Base-by-base conservation (phyloP, 2,329 filamentous ascomycete genomes). In the Aureobasidium uvarum region DNA sequence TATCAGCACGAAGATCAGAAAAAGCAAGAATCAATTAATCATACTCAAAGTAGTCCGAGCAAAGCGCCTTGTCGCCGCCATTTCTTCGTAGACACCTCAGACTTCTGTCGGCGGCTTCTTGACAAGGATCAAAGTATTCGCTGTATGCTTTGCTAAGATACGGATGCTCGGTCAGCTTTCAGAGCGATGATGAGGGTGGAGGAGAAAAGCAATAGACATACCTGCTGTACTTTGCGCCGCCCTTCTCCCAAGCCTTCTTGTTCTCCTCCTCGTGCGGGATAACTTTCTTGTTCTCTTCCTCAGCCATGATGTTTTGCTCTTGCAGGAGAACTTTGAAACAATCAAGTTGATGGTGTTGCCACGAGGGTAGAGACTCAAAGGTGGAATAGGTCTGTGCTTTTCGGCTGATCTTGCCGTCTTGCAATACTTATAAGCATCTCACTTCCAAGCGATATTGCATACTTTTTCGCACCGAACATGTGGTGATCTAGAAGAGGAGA, bases 121-220 rank as follows among this genome's bases (percentile, higher is more conserved):
- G 94, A 77, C 95, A 99, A 1, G 95, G 95, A 73, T 99, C 95
- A 76, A 91, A 92, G 79, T 89, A 98, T 76, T 97, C 88, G 81
- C 92, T 96, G 73, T 89, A 86, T 64, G 83, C 84, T 82, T 98
- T 98, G 71, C 94, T 96, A 72, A 8, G 48, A 31, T 7, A 6
- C 13, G n/a, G 23, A 36, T 38, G 31, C 25, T 45, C n/a, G 8
- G 31, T 45, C 20, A 20, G 54, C n/a, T 33, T 31, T 50, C 18
- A 31, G 33, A 10, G 16, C 39, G 31, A 7, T 18, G 51, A 28
- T 64, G 20, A 36, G 13, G 20, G 36, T 33, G 25, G 23, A 10
- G 14, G 56, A 25, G 36, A 45, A 38, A 23, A 25, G 54, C 62
- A 45, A 63, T n/a, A n/a, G 10, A 31, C 65, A 58, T 28, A 65